These are phyloP conservation scores for Neonectria sp. DNA, from an alignment of 2,329 filamentous ascomycete genomes.

Conservation along the genomic window DNA sequence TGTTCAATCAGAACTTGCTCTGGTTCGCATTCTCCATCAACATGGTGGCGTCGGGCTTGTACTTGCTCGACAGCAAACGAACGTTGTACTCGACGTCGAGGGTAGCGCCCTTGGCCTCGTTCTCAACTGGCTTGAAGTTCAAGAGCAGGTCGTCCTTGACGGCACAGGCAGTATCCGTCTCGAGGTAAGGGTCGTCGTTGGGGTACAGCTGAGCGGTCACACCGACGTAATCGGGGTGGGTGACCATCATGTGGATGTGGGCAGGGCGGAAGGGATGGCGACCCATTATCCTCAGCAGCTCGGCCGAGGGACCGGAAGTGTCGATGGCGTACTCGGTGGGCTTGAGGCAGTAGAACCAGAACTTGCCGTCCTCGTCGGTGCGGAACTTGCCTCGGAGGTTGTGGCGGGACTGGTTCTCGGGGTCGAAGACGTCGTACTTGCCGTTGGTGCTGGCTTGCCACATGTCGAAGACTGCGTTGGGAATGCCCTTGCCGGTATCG, in stretches of 20 bases:
- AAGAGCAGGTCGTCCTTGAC: constrained; percentile 68
- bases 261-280: constrained; percentile 65
- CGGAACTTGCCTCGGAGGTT: constrained; percentile 85
- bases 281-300: constrained; percentile 62
- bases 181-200: constrained; percentile 75
- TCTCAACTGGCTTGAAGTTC: constrained; percentile 62
- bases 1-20: constrained; percentile 41
- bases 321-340: constrained; percentile 82
- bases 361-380: constrained; percentile 78
- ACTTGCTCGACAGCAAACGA: constrained; percentile 60
- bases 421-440: constrained; percentile 84
- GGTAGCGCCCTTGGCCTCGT: constrained; percentile 54
- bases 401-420: constrained; percentile 78
- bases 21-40: constrained; percentile 50
- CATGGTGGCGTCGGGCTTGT: constrained; percentile 54
- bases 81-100: constrained; percentile 61
- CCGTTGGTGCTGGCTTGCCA: constrained; percentile 85
- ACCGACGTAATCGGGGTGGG: constrained; percentile 77
- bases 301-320: constrained; percentile 68
- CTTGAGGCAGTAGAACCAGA: constrained; percentile 82
- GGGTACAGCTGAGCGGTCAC: constrained; percentile 86
- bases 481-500: constrained; percentile 76
- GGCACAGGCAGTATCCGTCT: constrained; percentile 63
- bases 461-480: constrained; percentile 80
- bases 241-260: constrained; percentile 69